These are phyloP conservation scores for Aegilops longissima DNA, from an alignment of 176 grass and related monocot genomes.

Conservation along the genomic window DNA sequence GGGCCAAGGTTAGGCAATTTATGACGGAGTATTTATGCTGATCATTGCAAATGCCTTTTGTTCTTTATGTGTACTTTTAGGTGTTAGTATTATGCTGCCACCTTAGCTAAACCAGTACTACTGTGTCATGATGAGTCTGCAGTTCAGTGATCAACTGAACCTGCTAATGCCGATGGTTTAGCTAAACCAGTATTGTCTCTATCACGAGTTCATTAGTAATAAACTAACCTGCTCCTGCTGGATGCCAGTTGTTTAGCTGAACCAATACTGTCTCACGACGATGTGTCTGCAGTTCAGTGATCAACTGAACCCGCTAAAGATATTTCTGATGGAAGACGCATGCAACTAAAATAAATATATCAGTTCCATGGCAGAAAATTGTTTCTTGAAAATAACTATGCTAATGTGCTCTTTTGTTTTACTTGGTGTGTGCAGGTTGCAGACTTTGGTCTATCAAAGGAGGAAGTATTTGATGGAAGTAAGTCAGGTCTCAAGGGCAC, in stretches of 20 bases:
- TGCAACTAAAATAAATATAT: not conserved
- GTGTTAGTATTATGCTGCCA: slow-evolving; percentile 20
- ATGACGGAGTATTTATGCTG: not conserved
- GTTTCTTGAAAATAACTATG: slow-evolving; percentile 10
- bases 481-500: slow-evolving; percentile 94
- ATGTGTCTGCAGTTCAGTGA: not conserved
- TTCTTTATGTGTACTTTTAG: slow-evolving; percentile 24
- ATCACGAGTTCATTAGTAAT: not conserved
- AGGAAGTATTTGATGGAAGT: slow-evolving; percentile 80
- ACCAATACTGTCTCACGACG: slow-evolving; percentile 4
- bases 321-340: slow-evolving; percentile 9
- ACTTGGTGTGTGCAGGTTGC: slow-evolving; percentile 55
- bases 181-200: not conserved
- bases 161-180: not conserved
- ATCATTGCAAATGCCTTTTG: slow-evolving; percentile 18
- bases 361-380: not conserved
- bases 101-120: slow-evolving; percentile 12
- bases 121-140: not conserved
- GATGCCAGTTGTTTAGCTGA: slow-evolving; percentile 21
- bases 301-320: not conserved
- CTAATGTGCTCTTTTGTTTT: not conserved
- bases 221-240: not conserved
- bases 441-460: slow-evolving; percentile 97
- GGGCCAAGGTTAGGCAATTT: slow-evolving; percentile 66
- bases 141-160: slow-evolving; percentile 1